Evolutionary conservation across 306 rosid genomes (phyloP), one percentile per base, ranked within the genome.

Genomic region (Potentilla sterilis): DNA sequence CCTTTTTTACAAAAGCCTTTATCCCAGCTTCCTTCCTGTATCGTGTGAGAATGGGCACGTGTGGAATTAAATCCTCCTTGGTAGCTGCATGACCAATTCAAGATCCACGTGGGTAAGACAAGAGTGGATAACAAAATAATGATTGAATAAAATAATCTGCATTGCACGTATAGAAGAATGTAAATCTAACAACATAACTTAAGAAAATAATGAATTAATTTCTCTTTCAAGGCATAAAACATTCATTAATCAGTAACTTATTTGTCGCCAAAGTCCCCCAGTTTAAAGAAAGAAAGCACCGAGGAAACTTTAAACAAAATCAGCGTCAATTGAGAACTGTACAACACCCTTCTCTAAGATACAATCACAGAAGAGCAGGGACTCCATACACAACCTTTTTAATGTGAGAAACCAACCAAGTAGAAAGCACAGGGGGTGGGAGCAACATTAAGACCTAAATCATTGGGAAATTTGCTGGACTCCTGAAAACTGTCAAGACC

Each of bases 1-100:
- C 99, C 87, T 95, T 95, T 88, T 90, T 92, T 67, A 95, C 97
- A 84, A 95, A 95, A 80, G 99, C 97, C 85, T 95, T 95, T 87
- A 95, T 86, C 84, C 96, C 99, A 78, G 79, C 89, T 85, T 95
- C 99, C 85, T 85, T 95, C 74, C 43, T 87, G 96, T 90, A 90
- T 13, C 99, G 87, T 6, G 99, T 95, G 78, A 95, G 97, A 80
- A 92, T 79, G 64, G 99, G 99, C 73, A 84, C 88, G 9, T 97
- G 99, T 38, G 99, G 99, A 80, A 92, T 85, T 61, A 95, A 74
- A 67, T 95, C 97, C 70, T 95, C 99, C 84, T 92, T 92, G 88
- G 86, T 87, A 77, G 92, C 99, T 95, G 90, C 78, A 82, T 72
- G 73, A 84, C 70, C 75, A 79, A 46, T 70, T 59, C 58, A 79